phyloP scores from a whole-genome alignment of 352 stramenopile species.

The Globisporangium orthogonon region DNA sequence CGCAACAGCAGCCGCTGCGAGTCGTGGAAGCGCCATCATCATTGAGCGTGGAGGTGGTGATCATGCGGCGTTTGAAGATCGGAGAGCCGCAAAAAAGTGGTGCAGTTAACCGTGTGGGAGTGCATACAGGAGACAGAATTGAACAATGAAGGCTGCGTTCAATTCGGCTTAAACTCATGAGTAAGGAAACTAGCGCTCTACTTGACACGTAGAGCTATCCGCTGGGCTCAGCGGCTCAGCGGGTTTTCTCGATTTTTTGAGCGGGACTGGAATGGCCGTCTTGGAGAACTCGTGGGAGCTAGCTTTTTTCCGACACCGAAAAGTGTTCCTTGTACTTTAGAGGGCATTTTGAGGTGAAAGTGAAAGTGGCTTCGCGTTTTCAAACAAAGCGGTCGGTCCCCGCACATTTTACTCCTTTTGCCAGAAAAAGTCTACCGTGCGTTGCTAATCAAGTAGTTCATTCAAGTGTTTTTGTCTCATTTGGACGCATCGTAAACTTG shows the following conservation, averaged over 20 bases:
- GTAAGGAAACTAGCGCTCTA: constrained; percentile 89
- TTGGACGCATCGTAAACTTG: too few species aligned
- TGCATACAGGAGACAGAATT: not conserved
- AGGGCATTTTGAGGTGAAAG: constrained; percentile 1
- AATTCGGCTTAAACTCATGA: constrained; percentile 88
- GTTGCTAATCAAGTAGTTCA: not conserved
- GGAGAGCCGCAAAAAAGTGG: constrained; percentile 10
- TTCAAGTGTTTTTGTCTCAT: not conserved
- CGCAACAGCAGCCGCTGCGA: not conserved
- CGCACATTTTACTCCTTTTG: constrained; percentile 14
- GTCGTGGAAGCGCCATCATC: not conserved
- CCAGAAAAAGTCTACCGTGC: not conserved
- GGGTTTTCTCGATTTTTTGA: constrained; percentile 58
- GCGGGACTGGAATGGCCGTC: constrained; percentile 71
- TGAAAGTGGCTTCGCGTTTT: constrained; percentile 14
- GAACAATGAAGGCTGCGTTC: too few species aligned
- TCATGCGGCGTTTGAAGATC: not conserved
- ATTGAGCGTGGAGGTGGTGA: too few species aligned
- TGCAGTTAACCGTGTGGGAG: not conserved
- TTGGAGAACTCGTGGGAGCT: not conserved
- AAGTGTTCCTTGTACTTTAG: constrained; percentile 34
- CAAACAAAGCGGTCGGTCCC: constrained; percentile 36
- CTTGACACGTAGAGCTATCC: constrained; percentile 76
- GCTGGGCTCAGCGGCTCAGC: constrained; percentile 38
- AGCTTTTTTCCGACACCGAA: not conserved